A percentile compares a stretch with the other conserved stretches of the same genome.
Conservation (phyloP, 2,329 filamentous ascomycete species). For the Cordyceps pruinosa region DNA sequence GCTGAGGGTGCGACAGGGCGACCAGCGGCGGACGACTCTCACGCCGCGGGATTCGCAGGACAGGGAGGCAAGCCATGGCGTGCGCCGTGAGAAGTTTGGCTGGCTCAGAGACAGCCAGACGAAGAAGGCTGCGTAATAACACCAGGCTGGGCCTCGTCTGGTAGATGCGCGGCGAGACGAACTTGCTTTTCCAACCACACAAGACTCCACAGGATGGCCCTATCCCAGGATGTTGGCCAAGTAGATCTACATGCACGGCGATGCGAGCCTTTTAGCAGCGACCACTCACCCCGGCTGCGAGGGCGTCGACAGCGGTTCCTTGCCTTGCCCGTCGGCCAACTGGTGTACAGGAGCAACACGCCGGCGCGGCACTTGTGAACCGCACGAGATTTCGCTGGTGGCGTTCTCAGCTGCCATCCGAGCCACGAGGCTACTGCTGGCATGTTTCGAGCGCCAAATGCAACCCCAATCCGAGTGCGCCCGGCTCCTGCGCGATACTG, state of each 20-base stretch:
- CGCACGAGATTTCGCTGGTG: not conserved
- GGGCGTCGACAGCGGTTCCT: too few species aligned
- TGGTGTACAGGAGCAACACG: not conserved
- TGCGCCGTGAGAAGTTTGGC: too few species aligned
- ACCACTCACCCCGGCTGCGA: too few species aligned
- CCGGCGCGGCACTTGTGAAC: not conserved
- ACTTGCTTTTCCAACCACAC: too few species aligned
- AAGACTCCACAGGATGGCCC: not conserved
- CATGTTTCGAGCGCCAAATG: not conserved
- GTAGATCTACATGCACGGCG: not conserved
- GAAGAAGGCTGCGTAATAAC: too few species aligned
- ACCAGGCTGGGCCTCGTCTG: too few species aligned
- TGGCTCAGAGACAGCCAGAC: too few species aligned
- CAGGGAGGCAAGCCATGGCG: not conserved
- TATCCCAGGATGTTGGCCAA: not conserved
- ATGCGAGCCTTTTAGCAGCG: too few species aligned
- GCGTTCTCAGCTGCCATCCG: constrained; percentile 1
- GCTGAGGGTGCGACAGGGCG: not conserved
- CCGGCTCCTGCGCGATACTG: not conserved
- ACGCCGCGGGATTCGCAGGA: not conserved
- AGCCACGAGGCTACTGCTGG: constrained; percentile 2
- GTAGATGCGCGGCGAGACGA: not conserved
- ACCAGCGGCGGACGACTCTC: not conserved
- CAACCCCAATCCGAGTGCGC: not conserved
- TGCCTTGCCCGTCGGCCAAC: not conserved